Base-by-base conservation (phyloP, 2,329 filamentous ascomycete species). In the Penicillium sp. region DNA sequence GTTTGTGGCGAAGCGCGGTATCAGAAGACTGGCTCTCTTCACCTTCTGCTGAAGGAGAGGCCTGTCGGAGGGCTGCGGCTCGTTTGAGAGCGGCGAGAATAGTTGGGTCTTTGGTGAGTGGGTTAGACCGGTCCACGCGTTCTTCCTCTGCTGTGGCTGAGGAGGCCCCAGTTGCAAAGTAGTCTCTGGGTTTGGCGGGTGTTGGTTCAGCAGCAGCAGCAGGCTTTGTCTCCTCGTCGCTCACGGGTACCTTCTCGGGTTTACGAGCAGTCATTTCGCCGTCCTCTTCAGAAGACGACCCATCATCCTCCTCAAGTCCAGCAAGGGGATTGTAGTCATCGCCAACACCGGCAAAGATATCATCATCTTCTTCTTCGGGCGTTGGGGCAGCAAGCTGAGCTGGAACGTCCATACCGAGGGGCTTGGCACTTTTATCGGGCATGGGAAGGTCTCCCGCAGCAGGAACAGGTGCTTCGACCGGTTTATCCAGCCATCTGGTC, bases 71-170 rank as follows among this genome's bases (percentile, higher is more conserved):
- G 9, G 82, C 75, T 14, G 87, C 87, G 9, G 92, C 92, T 68
- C 90, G 90, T 70, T 90, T 89, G 62, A 99, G 79, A 0, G 89
- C 89, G 3, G 89, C 89, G 56, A 90, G 78, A 54, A 95, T 85
- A 2, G 86, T 82, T 2, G 89, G 87, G 62, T 96, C 89, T 22
- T 78, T 80, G 62, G 86, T 80, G 4, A 78, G 64, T 3, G 73
- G 71, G 40, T 74, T 72, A 22, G 63, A 58, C 7, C 65, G 59
- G 19, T 64, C 63, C 9, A 64, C 55, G 14, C 52, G 67, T 55
- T 81, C 75, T 37, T 80, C 76, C 1, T 79, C 72, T 34, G 83
- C 73, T 22, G 59, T 67, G 3, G 65, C 19, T 11, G 42, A 45
- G 13, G 42, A 45, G 13, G 42, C 36, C 13, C 28, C 22, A 29